phyloP scores from a whole-genome alignment of 2,329 filamentous ascomycete species.

The Aspergillus tanneri region DNA sequence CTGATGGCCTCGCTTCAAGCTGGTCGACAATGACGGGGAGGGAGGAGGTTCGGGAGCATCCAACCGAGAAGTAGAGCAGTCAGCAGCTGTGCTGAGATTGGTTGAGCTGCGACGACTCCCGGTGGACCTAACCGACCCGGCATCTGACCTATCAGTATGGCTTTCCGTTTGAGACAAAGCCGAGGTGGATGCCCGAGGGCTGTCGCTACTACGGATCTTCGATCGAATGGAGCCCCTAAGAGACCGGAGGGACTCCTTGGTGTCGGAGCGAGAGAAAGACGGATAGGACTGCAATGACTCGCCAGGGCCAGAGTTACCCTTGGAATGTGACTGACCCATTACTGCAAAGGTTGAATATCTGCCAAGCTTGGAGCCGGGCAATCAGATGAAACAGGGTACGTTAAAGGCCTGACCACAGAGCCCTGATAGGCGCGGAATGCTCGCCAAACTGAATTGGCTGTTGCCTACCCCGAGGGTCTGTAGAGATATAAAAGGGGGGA shows the following conservation, averaged over 20 bases:
- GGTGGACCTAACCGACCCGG: conserved; percentile 70
- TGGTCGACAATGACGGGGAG: conserved; percentile 79
- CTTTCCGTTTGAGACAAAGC: conserved; percentile 61
- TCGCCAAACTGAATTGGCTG: conserved; percentile 27
- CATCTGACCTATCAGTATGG: conserved; percentile 64
- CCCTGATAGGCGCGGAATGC: conserved; percentile 30
- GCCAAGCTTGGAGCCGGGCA: conserved; percentile 30
- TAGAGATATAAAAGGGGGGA: conserved; percentile 22
- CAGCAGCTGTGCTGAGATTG: conserved; percentile 37
- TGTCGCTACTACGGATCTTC: conserved; percentile 75
- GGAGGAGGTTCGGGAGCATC: conserved; percentile 66
- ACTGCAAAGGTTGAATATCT: conserved; percentile 34
- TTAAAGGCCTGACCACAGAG: conserved; percentile 25
- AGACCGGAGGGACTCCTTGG: conserved; percentile 85
- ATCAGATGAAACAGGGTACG: conserved; percentile 24
- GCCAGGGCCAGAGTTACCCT: conserved; percentile 55
- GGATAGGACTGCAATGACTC: conserved; percentile 79
- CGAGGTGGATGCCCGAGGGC: conserved; percentile 72
- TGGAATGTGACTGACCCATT: conserved; percentile 55
- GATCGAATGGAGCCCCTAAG: conserved; percentile 77
- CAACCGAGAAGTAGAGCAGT: conserved; percentile 48
- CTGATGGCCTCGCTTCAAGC: conserved; percentile 69
- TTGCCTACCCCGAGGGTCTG: too few relatives aligned
- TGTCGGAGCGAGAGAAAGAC: conserved; percentile 88
- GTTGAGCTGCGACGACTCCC: conserved; percentile 50